Percentiles rank a stretch among this genome's conserved stretches.
Evolutionary conservation across 2,329 filamentous ascomycete species (phyloP).

Genomic region (Colletotrichum endophyticum): DNA sequence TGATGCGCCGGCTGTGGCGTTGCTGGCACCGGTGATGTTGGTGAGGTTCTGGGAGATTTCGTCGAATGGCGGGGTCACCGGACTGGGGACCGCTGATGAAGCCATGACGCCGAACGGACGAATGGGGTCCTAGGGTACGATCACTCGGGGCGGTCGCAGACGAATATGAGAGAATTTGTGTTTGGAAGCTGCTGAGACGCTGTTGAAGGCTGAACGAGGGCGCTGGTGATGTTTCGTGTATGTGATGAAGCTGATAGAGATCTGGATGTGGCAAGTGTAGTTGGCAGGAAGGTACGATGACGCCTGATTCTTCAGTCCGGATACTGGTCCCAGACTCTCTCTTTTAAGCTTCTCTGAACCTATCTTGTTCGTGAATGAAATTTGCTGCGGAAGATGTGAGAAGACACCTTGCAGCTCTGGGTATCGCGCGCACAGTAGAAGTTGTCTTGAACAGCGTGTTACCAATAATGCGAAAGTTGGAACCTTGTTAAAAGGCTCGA

Average conservation of each 20-base stretch:
- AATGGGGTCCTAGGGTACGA: neutral
- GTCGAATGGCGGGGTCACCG: constrained; percentile 25
- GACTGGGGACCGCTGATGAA: constrained; percentile 6
- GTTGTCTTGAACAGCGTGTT: constrained; percentile 6
- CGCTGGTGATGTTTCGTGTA: neutral
- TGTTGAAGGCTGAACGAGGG: neutral
- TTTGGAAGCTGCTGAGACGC: neutral
- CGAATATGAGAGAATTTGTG: accelerated
- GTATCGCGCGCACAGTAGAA: neutral
- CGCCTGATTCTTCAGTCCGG: neutral
- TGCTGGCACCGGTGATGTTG: constrained; percentile 21
- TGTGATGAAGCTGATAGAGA: neutral
- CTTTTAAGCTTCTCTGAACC: neutral
- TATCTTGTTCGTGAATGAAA: neutral
- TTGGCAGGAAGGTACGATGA: neutral
- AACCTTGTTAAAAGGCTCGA: neutral
- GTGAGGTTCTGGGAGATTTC: constrained; percentile 30
- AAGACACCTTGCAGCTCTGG: neutral
- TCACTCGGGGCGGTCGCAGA: neutral
- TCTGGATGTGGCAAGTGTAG: neutral
- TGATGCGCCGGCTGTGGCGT: constrained; percentile 32
- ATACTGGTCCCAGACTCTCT: neutral
- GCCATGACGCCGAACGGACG: neutral
- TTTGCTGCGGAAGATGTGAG: neutral
- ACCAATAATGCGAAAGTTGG: neutral